Conservation (phyloP, 225 moss, liverwort and hornwort genomes). For the Takakia lepidozioides region DNA sequence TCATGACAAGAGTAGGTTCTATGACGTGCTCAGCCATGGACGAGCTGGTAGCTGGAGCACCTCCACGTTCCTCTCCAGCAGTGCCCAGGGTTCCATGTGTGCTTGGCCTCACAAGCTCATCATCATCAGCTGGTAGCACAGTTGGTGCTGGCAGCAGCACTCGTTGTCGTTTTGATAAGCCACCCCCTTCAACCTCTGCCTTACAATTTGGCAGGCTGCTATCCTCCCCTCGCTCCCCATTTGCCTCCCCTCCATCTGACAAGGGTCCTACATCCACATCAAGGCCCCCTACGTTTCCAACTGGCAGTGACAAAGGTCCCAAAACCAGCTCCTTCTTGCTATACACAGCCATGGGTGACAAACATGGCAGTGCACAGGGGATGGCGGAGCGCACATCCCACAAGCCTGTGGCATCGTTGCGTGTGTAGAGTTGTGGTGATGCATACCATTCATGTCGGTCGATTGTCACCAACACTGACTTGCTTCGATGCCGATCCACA, state of each 20-base stretch:
- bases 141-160: constrained; percentile 6
- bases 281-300: too few species aligned
- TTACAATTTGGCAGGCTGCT: constrained; percentile 2
- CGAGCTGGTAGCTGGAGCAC: constrained; percentile 40
- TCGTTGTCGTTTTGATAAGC: constrained; percentile 28
- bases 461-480: constrained; percentile 79
- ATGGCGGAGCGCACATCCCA: constrained; percentile 61
- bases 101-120: neutral
- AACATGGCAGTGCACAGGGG: constrained; percentile 6
- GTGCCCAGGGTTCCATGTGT: constrained; percentile 17
- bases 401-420: constrained; percentile 69
- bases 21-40: constrained; percentile 72
- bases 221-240: neutral
- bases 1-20: constrained; percentile 80
- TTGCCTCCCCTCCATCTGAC: constrained; percentile 7
- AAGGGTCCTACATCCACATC: neutral
- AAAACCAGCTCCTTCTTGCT: too few species aligned
- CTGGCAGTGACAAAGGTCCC: too few species aligned
- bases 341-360: too few species aligned
- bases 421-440: constrained; percentile 62
- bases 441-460: constrained; percentile 93
- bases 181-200: constrained; percentile 13
- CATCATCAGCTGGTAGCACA: constrained; percentile 8
- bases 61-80: constrained; percentile 28
- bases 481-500: constrained; percentile 74